Evolutionary conservation across 2,329 filamentous ascomycete species (phyloP), one percentile per base, ranked within the genome.

Genomic region (Aspergillus ruber): DNA sequence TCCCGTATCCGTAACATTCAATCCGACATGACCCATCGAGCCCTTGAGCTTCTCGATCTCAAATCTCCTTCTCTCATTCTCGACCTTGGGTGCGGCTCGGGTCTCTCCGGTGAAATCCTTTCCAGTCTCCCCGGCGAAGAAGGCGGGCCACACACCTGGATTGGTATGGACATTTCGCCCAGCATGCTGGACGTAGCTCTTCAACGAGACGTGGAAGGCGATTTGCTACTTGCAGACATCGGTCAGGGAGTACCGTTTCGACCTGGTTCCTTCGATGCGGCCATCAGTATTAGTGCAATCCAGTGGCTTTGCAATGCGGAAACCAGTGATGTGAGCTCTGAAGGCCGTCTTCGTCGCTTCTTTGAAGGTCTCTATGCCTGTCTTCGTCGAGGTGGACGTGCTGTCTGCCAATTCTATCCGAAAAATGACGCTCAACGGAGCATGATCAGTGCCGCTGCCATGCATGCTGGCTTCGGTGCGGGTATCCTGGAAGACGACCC

Each of bases 231-330:
- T 1, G 88, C 90, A 3, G 93, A 98, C 62, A 95, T 96, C 44
- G 93, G 93, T 0, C 93, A 98, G 64, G 93, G 93, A 1, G 82
- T 98, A 0, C 93, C 93, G 0, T 98, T 98, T 67, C 84, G 93
- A 13, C 82, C 93, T 0, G 93, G 93, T 27, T 82, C 85, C 0
- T 98, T 98, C 64, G 93, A 98, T 66, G 93, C 91, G 0, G 93
- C 93, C 18, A 90, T 98, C 59, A 90, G 84, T 62, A 97, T 98
- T 65, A 89, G 83, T 57, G 93, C 93, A 0, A 86, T 98, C n/a
- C 93, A 98, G 69, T 98, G 93, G 93, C 77, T 98, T 25, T 98
- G 93, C 69, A 97, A 95, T 68, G 93, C 91, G 36, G 93, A 97
- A 68, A 87, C 81, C 50, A 88, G 82, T 63, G 89, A 94, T 43